These are phyloP conservation scores for Aspergillus fijiensis DNA, from an alignment of 2,329 filamentous ascomycete genomes.

Conservation along the genomic window DNA sequence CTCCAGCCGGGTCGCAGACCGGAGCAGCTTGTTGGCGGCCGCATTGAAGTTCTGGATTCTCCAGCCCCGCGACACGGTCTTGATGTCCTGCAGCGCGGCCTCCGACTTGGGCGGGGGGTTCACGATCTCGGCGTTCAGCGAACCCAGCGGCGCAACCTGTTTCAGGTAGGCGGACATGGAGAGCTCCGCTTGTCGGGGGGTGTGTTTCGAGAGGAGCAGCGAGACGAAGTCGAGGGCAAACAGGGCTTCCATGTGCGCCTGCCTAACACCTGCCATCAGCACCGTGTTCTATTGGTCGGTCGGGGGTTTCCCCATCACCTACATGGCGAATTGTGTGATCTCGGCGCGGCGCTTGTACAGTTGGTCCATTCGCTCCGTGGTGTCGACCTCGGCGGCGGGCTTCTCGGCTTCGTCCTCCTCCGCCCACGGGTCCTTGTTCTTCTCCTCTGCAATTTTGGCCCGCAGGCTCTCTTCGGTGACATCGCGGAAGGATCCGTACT, in stretches of 20 bases:
- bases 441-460: slow-evolving; percentile 61
- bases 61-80: slow-evolving; percentile 64
- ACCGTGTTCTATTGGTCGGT: slow-evolving; percentile 1
- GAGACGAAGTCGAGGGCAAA: slow-evolving; percentile 80
- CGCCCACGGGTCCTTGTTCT: slow-evolving; percentile 50
- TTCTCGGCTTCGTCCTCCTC: slow-evolving; percentile 45
- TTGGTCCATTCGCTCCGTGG: slow-evolving; percentile 41
- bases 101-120: slow-evolving; percentile 60
- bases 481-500: slow-evolving; percentile 78
- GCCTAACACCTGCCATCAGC: slow-evolving; percentile 28
- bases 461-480: slow-evolving; percentile 72
- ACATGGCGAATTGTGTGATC: slow-evolving; percentile 47
- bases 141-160: slow-evolving; percentile 70
- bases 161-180: slow-evolving; percentile 72
- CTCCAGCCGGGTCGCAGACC: slow-evolving; percentile 70
- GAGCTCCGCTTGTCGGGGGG: slow-evolving; percentile 65
- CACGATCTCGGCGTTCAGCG: slow-evolving; percentile 67
- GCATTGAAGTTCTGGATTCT: slow-evolving; percentile 74
- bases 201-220: slow-evolving; percentile 76
- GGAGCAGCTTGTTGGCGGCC: slow-evolving; percentile 70
- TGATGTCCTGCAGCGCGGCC: slow-evolving; percentile 54
- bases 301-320: slow-evolving; percentile 14
- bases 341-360: slow-evolving; percentile 47
- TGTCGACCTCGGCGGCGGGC: slow-evolving; percentile 33
- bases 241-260: slow-evolving; percentile 52